A percentile compares a stretch with the other conserved stretches of the same genome.
Conservation (phyloP, 257 asterid species). For the Perilla frutescens region DNA sequence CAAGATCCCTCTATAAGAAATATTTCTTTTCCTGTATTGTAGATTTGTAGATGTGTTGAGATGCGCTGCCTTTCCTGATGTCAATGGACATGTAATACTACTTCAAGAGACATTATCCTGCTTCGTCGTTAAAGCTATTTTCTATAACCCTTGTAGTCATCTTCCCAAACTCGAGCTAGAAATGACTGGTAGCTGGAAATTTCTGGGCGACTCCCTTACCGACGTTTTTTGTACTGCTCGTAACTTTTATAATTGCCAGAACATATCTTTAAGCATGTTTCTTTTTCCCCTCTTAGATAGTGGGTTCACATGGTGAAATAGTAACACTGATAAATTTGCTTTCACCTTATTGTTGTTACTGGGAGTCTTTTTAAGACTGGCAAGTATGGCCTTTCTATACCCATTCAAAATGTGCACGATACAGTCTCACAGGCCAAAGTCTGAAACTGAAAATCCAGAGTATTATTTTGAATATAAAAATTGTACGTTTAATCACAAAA, state of each 20-base stretch:
- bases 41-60: slow-evolving; percentile 54
- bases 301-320: no score
- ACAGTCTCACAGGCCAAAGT: no score
- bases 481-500: no score
- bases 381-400: no score
- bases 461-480: no score
- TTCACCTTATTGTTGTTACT: no score
- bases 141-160: slow-evolving; percentile 9
- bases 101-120: slow-evolving; percentile 30
- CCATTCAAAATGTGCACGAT: no score
- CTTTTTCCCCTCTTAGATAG: neutral
- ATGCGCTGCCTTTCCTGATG: slow-evolving; percentile 51
- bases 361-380: no score
- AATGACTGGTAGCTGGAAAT: slow-evolving; percentile 11
- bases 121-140: slow-evolving; percentile 22
- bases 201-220: neutral
- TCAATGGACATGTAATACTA: slow-evolving; percentile 40
- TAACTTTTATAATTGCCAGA: neutral
- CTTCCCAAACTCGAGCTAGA: slow-evolving; percentile 4
- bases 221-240: neutral
- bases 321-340: no score
- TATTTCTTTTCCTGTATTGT: slow-evolving; percentile 40
- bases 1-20: slow-evolving; percentile 34
- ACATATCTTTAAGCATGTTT: neutral
- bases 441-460: no score